Evolutionary conservation across 2,329 filamentous ascomycete species (phyloP).

Genomic region (Xylariaceae sp.): DNA sequence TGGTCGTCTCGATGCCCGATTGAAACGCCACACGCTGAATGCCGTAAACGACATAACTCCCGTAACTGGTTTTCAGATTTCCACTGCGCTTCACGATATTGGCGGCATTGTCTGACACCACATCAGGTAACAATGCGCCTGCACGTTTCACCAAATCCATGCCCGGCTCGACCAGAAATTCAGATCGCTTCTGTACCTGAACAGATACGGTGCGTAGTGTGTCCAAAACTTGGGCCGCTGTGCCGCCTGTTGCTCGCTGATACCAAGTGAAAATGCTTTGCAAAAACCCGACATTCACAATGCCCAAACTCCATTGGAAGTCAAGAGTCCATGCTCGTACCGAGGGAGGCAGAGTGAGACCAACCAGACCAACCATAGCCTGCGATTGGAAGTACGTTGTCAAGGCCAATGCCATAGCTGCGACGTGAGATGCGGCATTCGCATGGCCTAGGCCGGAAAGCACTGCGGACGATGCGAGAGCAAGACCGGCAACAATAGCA

Average conservation of each 20-base stretch:
- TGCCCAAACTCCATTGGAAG: slow-evolving; percentile 97
- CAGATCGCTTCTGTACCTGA: slow-evolving; percentile 68
- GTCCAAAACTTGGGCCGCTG: slow-evolving; percentile 74
- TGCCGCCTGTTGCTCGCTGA: slow-evolving; percentile 87
- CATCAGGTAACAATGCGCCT: slow-evolving; percentile 48
- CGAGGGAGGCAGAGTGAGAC: slow-evolving; percentile 79
- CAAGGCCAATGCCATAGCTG: slow-evolving; percentile 88
- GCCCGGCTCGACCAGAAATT: slow-evolving; percentile 34
- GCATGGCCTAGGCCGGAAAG: slow-evolving; percentile 88
- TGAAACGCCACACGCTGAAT: slow-evolving; percentile 88
- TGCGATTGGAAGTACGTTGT: slow-evolving; percentile 94
- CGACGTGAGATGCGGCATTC: slow-evolving; percentile 92
- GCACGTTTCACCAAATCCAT: slow-evolving; percentile 54
- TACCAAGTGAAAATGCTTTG: slow-evolving; percentile 93
- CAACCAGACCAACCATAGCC: slow-evolving; percentile 83
- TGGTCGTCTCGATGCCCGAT: slow-evolving; percentile 80
- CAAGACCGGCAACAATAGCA: slow-evolving; percentile 81
- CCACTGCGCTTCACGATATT: slow-evolving; percentile 48
- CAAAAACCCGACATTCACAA: slow-evolving; percentile 82
- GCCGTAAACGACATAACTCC: slow-evolving; percentile 67
- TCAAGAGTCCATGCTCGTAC: slow-evolving; percentile 94
- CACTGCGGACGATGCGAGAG: slow-evolving; percentile 79
- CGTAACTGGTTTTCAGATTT: slow-evolving; percentile 52
- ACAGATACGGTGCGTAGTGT: slow-evolving; percentile 73
- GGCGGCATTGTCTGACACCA: slow-evolving; percentile 33